A percentile compares a stretch with the other conserved stretches of the same genome.
phyloP scores from a whole-genome alignment of 2,329 filamentous ascomycete species.

The Aspergillus sp. region DNA sequence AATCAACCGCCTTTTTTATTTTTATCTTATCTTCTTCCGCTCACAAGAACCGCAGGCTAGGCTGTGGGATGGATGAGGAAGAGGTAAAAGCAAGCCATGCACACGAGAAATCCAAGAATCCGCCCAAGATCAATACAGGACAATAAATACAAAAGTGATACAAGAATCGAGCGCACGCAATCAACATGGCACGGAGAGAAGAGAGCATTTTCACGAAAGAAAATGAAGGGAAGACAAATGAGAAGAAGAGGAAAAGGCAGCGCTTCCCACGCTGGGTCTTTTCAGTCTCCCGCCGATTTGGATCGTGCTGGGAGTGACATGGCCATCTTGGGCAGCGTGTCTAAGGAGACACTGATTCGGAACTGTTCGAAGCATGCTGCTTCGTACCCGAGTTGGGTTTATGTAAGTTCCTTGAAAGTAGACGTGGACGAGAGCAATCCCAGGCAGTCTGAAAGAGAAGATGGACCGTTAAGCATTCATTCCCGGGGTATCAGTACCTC shows the following conservation, averaged over 20 bases:
- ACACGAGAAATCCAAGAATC: slow-evolving; percentile 1
- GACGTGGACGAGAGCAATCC: slow-evolving; percentile 5
- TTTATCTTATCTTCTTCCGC: neutral
- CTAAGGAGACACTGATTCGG: neutral
- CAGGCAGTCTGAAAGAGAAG: slow-evolving; percentile 6
- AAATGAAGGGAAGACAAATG: neutral
- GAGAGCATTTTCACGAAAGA: neutral
- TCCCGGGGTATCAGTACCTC: neutral
- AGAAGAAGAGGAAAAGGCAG: neutral
- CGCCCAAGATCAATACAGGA: slow-evolving; percentile 2
- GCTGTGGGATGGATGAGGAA: neutral
- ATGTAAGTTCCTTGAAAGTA: slow-evolving; percentile 6
- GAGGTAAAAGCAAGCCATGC: neutral
- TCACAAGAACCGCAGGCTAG: neutral
- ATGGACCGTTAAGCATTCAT: slow-evolving; percentile 10
- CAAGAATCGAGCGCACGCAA: slow-evolving; percentile 8
- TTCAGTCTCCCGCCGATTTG: neutral
- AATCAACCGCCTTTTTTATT: slow-evolving; percentile 2
- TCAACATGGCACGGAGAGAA: neutral
- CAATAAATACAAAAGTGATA: slow-evolving; percentile 8
- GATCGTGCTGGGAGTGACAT: neutral
- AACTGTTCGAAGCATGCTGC: slow-evolving; percentile 5
- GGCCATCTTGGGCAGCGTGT: neutral
- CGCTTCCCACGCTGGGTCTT: neutral
- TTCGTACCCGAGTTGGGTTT: neutral